A percentile compares a stretch with the other conserved stretches of the same genome.
Evolutionary conservation across 768 basidiomycete genomes (phyloP).

Genomic region (Termitomyces sp.): DNA sequence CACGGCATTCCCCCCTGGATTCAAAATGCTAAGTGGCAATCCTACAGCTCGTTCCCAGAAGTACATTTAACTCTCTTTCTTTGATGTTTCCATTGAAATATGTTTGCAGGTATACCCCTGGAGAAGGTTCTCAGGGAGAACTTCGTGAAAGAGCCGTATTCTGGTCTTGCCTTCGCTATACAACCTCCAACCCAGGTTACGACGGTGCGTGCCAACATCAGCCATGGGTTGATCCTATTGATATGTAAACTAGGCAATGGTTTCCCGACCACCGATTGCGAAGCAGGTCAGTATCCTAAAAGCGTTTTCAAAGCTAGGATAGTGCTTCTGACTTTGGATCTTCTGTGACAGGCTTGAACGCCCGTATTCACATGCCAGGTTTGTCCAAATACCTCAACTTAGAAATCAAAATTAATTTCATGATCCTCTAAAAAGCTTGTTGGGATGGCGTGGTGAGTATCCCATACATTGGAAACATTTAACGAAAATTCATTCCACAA

Average conservation of each 20-base stretch:
- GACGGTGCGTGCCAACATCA: conserved; percentile 15
- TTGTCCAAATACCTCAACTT: background rate
- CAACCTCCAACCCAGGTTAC: conserved; percentile 21
- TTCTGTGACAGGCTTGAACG: conserved; percentile 25
- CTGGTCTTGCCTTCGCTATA: conserved; percentile 36
- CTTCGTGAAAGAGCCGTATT: conserved; percentile 34
- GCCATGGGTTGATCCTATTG: background rate
- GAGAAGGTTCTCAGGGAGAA: conserved; percentile 33
- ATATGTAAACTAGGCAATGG: conserved; percentile 22
- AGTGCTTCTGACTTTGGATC: conserved; percentile 4
- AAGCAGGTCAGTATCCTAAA: conserved; percentile 18
- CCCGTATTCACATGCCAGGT: conserved; percentile 32
- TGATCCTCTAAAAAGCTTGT: conserved; percentile 20
- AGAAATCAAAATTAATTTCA: background rate
- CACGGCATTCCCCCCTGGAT: conserved; percentile 37
- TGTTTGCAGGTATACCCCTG: conserved; percentile 20
- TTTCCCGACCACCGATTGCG: conserved; percentile 39
- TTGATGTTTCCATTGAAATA: background rate
- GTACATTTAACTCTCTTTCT: conserved; percentile 12
- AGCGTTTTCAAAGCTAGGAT: background rate
- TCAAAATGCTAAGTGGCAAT: conserved; percentile 39
- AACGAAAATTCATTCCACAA: conserved; percentile 4
- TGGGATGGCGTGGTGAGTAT: conserved; percentile 34
- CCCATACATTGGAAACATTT: background rate
- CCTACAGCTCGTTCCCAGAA: conserved; percentile 30